Conservation (phyloP, 2,329 filamentous ascomycete species). For the Apiospora malaysiana region DNA sequence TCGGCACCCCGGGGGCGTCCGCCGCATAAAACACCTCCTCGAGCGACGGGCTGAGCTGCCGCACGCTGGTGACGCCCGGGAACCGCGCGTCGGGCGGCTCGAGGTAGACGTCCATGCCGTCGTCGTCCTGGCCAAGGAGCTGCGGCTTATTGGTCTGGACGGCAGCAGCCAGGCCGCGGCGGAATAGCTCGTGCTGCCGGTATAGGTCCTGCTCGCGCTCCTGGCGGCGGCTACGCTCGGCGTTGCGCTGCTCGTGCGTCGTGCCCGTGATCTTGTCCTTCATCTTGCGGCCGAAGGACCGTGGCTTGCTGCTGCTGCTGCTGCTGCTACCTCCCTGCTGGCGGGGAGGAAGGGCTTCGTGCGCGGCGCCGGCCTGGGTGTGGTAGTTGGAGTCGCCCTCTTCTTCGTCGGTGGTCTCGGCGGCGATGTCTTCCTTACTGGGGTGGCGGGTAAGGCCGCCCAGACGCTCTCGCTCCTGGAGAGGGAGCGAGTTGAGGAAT, state of each 20-base stretch:
- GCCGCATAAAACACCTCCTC: slow-evolving; percentile 34
- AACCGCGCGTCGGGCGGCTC: slow-evolving; percentile 53
- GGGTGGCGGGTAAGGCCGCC: slow-evolving; percentile 41
- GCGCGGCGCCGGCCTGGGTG: not conserved
- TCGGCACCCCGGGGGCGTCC: not conserved
- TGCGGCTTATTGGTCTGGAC: slow-evolving; percentile 61
- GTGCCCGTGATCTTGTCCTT: slow-evolving; percentile 65
- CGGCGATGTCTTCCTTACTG: slow-evolving; percentile 46
- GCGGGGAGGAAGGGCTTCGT: not conserved
- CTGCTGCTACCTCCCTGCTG: slow-evolving; percentile 27
- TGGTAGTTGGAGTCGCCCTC: slow-evolving; percentile 40
- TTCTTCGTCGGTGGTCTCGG: slow-evolving; percentile 54
- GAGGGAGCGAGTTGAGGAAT: slow-evolving; percentile 54
- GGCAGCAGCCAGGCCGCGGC: slow-evolving; percentile 56
- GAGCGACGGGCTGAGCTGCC: slow-evolving; percentile 33
- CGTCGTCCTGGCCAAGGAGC: slow-evolving; percentile 56
- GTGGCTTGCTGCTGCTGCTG: slow-evolving; percentile 41
- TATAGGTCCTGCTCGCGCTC: slow-evolving; percentile 59
- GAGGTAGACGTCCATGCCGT: slow-evolving; percentile 63
- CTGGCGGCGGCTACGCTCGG: slow-evolving; percentile 50
- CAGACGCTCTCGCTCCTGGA: slow-evolving; percentile 55
- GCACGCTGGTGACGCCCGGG: slow-evolving; percentile 29
- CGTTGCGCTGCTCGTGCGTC: slow-evolving; percentile 60
- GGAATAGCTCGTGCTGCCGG: slow-evolving; percentile 54
- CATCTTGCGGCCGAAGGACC: slow-evolving; percentile 57